Conservation (phyloP, 2,329 filamentous ascomycete species). For the Trichoderma atroviride region DNA sequence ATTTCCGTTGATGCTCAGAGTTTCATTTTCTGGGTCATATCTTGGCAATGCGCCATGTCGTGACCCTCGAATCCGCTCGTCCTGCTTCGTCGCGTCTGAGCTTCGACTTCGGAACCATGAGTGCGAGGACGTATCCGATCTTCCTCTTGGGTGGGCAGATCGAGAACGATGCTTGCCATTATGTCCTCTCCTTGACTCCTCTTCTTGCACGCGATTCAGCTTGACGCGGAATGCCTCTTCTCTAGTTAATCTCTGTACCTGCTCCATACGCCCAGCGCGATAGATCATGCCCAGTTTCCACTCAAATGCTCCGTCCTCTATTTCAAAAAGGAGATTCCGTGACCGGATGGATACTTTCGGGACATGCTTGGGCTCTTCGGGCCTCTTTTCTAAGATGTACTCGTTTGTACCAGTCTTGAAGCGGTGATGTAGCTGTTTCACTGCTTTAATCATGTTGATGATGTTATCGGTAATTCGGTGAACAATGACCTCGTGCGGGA, state of each 20-base stretch:
- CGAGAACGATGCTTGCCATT: conserved; percentile 56
- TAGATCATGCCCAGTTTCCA: conserved; percentile 98
- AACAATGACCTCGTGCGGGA: conserved; percentile 89
- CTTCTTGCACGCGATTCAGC: conserved; percentile 77
- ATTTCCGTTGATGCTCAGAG: conserved; percentile 65
- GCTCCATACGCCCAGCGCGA: conserved; percentile 82
- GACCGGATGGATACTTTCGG: conserved; percentile 83
- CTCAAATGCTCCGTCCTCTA: conserved; percentile 96
- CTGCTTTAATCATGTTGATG: conserved; percentile 82
- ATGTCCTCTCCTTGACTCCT: conserved; percentile 60
- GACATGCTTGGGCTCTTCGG: conserved; percentile 82
- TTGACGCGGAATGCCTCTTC: conserved; percentile 91
- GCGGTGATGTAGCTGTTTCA: conserved; percentile 88
- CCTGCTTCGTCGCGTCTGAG: conserved; percentile 48
- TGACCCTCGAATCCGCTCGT: conserved; percentile 37
- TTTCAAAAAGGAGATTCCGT: conserved; percentile 81
- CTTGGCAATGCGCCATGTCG: conserved; percentile 53
- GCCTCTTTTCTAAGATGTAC: conserved; percentile 82
- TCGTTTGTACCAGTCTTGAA: conserved; percentile 87
- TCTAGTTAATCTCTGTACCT: conserved; percentile 84
- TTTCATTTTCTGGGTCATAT: conserved; percentile 80
- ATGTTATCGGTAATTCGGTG: conserved; percentile 93
- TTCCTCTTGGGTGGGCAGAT: conserved; percentile 50
- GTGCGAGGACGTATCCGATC: conserved; percentile 35
- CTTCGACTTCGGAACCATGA: conserved; percentile 58